Base-by-base conservation (phyloP, 371 early-diverging fungal species). In the Mortierella sp. region DNA sequence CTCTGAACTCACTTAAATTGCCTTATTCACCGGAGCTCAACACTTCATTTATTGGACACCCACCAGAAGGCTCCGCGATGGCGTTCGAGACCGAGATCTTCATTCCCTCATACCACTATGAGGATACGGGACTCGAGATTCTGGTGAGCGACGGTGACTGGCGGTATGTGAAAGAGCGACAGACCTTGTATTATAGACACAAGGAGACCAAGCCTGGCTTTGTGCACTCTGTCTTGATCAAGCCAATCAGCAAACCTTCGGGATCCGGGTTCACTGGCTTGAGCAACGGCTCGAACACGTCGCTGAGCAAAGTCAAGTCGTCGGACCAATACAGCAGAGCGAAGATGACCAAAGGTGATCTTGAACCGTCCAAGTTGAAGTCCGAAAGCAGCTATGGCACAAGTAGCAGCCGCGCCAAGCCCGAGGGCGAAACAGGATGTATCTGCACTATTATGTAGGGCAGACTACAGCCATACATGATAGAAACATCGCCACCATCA, bases 71-170 rank as follows among this genome's bases (percentile, higher is more conserved):
- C 28, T 42, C 45, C n/a, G 50, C 54, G 50, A 38, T 54, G 34
- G 65, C 66, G 56, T 78, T 78, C 42, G 80, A 82, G 9, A 89
- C 91, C 8, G 93, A 92, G 71, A 82, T 94, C 0, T 93, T 85
- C 74, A 74, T 93, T 14, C 94, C 94, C 7, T 78, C 78, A 31
- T 92, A 87, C 64, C 94, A 94, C 65, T 94, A 86, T 68, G 81
- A 83, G 16, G 79, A 76, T 7, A 66, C 71, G 5, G 50, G 55
- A 7, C 57, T 89, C 13, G 80, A 82, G 50, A 86, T 90, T 18
- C 59, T 80, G 21, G 85, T 86, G 8, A 86, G 85, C 10, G 86
- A 87, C 61, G 94, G 94, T 2, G 82, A 83, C 51, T 93, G 90
- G 86, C 71, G 82, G 30, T 92, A 90, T 64, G 80, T 86, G 45